phyloP scores from a whole-genome alignment of 306 rosid species.

The Benincasa hispida region DNA sequence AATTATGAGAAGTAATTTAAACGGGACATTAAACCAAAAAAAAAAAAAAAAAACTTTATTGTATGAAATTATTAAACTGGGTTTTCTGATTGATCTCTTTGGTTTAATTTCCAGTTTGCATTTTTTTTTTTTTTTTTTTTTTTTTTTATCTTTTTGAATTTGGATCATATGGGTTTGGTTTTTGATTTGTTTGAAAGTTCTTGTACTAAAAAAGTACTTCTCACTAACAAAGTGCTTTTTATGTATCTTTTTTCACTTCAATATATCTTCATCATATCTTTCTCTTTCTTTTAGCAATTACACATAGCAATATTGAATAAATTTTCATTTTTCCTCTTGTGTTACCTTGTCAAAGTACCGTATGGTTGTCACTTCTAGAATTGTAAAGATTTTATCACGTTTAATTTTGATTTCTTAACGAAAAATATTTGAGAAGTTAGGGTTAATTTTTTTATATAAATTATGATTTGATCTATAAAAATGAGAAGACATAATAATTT shows the following conservation, averaged over 20 bases:
- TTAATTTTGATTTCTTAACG: too few species aligned
- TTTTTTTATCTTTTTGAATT: neutral
- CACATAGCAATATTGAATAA: too few species aligned
- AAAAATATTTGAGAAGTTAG: too few species aligned
- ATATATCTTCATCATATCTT: neutral
- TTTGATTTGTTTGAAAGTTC: neutral
- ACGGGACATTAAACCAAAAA: neutral
- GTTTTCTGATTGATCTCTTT: neutral
- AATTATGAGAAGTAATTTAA: neutral
- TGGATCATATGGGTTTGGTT: neutral
- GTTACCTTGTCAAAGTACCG: too few species aligned
- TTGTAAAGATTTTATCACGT: too few species aligned
- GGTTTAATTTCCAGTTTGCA: neutral
- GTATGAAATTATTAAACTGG: neutral
- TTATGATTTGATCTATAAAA: too few species aligned
- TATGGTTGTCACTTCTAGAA: too few species aligned
- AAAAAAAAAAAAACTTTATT: neutral
- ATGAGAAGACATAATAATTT: too few species aligned
- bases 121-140: neutral
- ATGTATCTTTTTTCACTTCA: neutral
- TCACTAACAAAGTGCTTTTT: neutral
- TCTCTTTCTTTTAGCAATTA: neutral
- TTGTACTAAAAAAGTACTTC: neutral
- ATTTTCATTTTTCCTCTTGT: too few species aligned
- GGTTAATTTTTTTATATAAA: too few species aligned